Conservation (phyloP, 495 filamentous ascomycete species). For the Massariosphaeria phaeospora region DNA sequence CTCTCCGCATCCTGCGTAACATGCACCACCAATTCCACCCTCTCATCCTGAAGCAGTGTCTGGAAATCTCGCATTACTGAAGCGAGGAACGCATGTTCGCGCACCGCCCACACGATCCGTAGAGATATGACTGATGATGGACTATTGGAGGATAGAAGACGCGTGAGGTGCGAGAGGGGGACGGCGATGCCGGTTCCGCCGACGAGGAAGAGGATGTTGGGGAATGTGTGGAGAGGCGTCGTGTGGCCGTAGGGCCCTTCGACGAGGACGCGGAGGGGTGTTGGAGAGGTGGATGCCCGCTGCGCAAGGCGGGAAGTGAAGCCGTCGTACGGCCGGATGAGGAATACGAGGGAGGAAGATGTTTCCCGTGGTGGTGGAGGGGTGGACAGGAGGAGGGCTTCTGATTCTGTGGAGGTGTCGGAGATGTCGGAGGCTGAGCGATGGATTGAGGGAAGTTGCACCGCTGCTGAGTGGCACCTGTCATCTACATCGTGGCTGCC, state of each 20-base stretch:
- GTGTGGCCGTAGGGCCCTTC: constrained; percentile 58
- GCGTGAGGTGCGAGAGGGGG: constrained; percentile 49
- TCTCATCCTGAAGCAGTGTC: constrained; percentile 7
- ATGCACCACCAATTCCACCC: constrained; percentile 2
- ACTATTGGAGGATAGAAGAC: constrained; percentile 31
- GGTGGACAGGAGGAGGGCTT: constrained; percentile 4
- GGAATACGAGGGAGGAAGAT: constrained; percentile 38
- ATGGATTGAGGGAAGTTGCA: too few relatives aligned
- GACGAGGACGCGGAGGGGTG: constrained; percentile 41
- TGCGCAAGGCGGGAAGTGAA: constrained; percentile 45
- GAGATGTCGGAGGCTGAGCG: neutral
- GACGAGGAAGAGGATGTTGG: constrained; percentile 53
- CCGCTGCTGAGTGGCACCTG: too few relatives aligned
- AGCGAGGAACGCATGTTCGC: constrained; percentile 9
- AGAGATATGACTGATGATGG: neutral
- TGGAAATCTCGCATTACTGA: neutral
- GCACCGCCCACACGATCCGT: constrained; percentile 25
- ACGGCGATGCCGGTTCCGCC: constrained; percentile 59
- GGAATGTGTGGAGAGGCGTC: constrained; percentile 47
- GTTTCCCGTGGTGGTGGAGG: neutral
- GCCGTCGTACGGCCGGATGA: constrained; percentile 48
- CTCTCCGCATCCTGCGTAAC: constrained; percentile 2
- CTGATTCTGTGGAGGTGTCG: constrained; percentile 5
- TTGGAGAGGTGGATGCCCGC: constrained; percentile 10
- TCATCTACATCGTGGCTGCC: neutral